Evolutionary conservation across 352 stramenopile species (phyloP).

Genomic region (Phytophthora foliorum): DNA sequence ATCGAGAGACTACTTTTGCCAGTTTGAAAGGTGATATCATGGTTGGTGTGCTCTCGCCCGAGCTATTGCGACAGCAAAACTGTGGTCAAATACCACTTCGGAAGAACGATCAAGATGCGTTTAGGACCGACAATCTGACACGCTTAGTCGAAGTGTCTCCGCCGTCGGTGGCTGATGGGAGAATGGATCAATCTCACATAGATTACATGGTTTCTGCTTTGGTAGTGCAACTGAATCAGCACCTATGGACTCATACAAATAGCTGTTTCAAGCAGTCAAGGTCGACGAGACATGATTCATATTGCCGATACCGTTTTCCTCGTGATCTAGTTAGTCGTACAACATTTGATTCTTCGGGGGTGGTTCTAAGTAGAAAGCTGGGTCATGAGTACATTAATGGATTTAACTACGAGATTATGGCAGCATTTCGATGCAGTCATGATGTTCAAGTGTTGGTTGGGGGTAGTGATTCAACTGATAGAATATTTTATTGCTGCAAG

Average conservation of each 20-base stretch:
- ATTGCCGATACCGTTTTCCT: slow-evolving; percentile 13
- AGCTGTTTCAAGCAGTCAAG: slow-evolving; percentile 14
- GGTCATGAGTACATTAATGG: slow-evolving; percentile 14
- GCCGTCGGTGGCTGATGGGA: background rate
- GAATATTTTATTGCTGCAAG: slow-evolving; percentile 19
- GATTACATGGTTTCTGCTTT: slow-evolving; percentile 9
- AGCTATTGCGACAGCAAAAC: background rate
- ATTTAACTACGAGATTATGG: slow-evolving; percentile 17
- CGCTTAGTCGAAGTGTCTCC: slow-evolving; percentile 1
- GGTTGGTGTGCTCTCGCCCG: background rate
- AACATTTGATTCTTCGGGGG: background rate
- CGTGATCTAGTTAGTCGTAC: background rate
- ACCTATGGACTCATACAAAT: slow-evolving; percentile 7
- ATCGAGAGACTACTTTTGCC: background rate
- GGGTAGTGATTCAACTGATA: background rate
- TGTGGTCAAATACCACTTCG: background rate
- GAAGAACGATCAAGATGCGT: slow-evolving; percentile 7
- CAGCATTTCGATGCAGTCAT: slow-evolving; percentile 10
- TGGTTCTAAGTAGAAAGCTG: background rate
- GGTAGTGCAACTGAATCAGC: background rate
- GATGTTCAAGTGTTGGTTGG: slow-evolving; percentile 6
- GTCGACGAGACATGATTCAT: background rate
- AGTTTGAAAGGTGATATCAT: background rate
- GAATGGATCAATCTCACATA: background rate
- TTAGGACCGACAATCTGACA: background rate